Evolutionary conservation across 495 filamentous ascomycete genomes (phyloP).

Genomic region (Aspergillus avenaceus): DNA sequence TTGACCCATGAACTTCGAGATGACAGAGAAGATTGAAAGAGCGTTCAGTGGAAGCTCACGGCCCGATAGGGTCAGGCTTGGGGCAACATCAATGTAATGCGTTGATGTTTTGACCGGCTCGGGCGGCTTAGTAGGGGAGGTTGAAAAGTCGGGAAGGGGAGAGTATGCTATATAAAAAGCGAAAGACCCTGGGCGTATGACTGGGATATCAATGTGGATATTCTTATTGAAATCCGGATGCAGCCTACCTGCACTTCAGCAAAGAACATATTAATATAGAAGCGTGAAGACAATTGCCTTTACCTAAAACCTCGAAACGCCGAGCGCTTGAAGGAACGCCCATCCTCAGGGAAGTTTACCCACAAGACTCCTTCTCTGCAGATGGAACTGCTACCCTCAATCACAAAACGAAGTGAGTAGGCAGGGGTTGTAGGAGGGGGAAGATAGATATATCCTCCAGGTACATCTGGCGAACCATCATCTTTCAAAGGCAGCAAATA

Average conservation of each 20-base stretch:
- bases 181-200: slow-evolving; percentile 82
- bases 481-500: slow-evolving; percentile 89
- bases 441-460: slow-evolving; percentile 87
- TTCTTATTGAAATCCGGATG: slow-evolving; percentile 88
- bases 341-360: slow-evolving; percentile 86
- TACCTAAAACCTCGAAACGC: slow-evolving; percentile 86
- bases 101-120: slow-evolving; percentile 62
- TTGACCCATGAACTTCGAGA: slow-evolving; percentile 96
- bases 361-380: slow-evolving; percentile 89
- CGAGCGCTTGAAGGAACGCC: slow-evolving; percentile 66
- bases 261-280: slow-evolving; percentile 1
- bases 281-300: slow-evolving; percentile 4
- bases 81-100: slow-evolving; percentile 92
- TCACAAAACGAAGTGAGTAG: slow-evolving; percentile 82
- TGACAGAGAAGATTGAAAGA: slow-evolving; percentile 86
- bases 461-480: slow-evolving; percentile 83
- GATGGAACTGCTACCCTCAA: slow-evolving; percentile 95
- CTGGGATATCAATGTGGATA: slow-evolving; percentile 81
- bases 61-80: slow-evolving; percentile 68
- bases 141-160: slow-evolving; percentile 74
- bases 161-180: slow-evolving; percentile 93
- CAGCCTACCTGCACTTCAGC: slow-evolving; percentile 55
- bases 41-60: slow-evolving; percentile 73
- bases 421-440: slow-evolving; percentile 66
- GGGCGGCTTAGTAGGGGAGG: slow-evolving; percentile 45